Evolutionary conservation across 768 basidiomycete genomes (phyloP).

Genomic region (Lentinula detonsa): DNA sequence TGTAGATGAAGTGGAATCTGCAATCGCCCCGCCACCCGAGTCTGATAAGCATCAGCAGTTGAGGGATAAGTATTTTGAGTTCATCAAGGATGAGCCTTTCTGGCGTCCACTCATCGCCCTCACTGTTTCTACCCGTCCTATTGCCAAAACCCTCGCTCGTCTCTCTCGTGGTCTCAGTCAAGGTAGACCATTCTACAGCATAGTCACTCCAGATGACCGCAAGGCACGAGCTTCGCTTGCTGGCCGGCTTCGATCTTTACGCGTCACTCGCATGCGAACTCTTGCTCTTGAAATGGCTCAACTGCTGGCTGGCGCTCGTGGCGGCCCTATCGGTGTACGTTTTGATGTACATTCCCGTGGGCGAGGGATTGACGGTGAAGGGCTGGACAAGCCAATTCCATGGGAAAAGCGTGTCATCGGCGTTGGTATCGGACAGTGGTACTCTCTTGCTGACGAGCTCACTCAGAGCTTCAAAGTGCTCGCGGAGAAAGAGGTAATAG

Average conservation of each 20-base stretch:
- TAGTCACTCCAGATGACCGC: conserved; percentile 24
- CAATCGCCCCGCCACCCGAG: too few species aligned
- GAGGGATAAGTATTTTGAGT: conserved; percentile 1
- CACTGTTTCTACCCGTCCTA: conserved; percentile 35
- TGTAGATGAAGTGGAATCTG: neutral
- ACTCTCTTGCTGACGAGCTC: conserved; percentile 16
- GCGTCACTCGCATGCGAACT: conserved; percentile 25
- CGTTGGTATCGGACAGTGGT: conserved; percentile 29
- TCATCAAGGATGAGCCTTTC: conserved; percentile 19
- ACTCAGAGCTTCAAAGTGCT: conserved; percentile 12
- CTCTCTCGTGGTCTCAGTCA: conserved; percentile 22
- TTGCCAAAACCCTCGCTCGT: conserved; percentile 27
- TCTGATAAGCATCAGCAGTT: neutral
- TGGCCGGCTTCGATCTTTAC: conserved; percentile 26
- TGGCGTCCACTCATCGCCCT: conserved; percentile 35
- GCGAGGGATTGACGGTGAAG: conserved; percentile 30
- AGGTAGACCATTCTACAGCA: conserved; percentile 30
- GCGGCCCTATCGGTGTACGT: conserved; percentile 31
- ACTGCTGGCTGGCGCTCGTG: conserved; percentile 26
- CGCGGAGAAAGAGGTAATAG: conserved; percentile 12
- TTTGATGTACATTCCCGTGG: conserved; percentile 23
- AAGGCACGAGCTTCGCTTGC: conserved; percentile 24
- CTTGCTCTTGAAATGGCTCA: conserved; percentile 22
- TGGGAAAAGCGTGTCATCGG: conserved; percentile 23
- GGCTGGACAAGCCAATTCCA: conserved; percentile 24